Evolutionary conservation across 2,329 filamentous ascomycete species (phyloP), one percentile per base, ranked within the genome.

Genomic region (Pyricularia pennisetigena): DNA sequence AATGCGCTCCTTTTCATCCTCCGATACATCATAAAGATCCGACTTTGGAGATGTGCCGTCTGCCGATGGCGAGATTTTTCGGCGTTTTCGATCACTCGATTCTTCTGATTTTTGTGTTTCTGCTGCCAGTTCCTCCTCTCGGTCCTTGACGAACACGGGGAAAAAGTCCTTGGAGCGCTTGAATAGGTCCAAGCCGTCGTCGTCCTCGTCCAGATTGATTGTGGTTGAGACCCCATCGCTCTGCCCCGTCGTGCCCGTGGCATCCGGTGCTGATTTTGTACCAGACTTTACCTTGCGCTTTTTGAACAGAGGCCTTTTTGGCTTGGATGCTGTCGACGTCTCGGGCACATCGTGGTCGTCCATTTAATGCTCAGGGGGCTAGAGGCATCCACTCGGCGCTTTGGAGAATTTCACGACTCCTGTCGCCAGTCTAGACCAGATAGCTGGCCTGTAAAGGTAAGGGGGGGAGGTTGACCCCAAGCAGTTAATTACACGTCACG

Each of bases 91-190:
- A 2, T 69, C 69, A n/a, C 67, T 68, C 14, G 69, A 68, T 1
- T 71, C 69, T 1, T 71, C 69, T 7, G 75, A 54, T 75, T 76
- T 35, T 82, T 79, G n/a, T 80, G 79, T 67, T 35, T 64, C 67
- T 65, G 63, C 16, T 68, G 66, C 7, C 64, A 64, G 20, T 16
- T 68, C 41, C 24, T 67, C 41, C 57, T 71, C 64, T 32, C 71
- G 66, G 32, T 78, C 77, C 41, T 74, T 70, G 2, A 74, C 1
- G 14, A 68, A 67, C 6, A 62, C 65, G 6, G 80, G 78, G 66
- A 82, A 83, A 73, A 85, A 84, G 69, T 82, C 78, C 70, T 81
- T 82, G 14, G 82, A 78, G 5, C 82, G 82, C 61, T 80, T 79
- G 70, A 87, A 87, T 6, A 87, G 76, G 1, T 77, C 77, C 12